Conservation (phyloP, 495 filamentous ascomycete species). For the Penicillium flavigenum region DNA sequence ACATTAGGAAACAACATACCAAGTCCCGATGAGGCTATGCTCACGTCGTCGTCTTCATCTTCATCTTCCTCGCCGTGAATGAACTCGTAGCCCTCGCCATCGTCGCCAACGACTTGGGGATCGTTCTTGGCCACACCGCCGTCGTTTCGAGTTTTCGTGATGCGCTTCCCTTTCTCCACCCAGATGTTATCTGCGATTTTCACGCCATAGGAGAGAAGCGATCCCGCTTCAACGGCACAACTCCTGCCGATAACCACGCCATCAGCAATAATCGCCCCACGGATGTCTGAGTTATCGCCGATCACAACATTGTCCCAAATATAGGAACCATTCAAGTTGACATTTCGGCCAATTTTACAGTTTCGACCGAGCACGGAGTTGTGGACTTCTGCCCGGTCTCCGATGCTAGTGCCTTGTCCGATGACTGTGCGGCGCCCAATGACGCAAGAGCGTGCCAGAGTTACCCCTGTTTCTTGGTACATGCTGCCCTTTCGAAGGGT, state of each 20-base stretch:
- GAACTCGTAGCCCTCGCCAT: constrained; percentile 49
- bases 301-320: constrained; percentile 86
- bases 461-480: constrained; percentile 70
- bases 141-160: constrained; percentile 55
- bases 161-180: constrained; percentile 50
- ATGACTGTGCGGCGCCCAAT: constrained; percentile 67
- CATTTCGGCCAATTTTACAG: constrained; percentile 82
- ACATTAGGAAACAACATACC: constrained; percentile 35
- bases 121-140: constrained; percentile 52
- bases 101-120: constrained; percentile 43
- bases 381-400: constrained; percentile 63
- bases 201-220: constrained; percentile 78
- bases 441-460: constrained; percentile 68
- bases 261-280: constrained; percentile 73
- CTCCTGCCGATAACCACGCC: constrained; percentile 67
- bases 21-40: constrained; percentile 51
- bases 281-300: constrained; percentile 67
- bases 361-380: constrained; percentile 77
- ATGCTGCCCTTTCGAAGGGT: constrained; percentile 60
- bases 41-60: constrained; percentile 44
- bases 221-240: constrained; percentile 65
- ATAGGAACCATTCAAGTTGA: constrained; percentile 74
- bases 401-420: constrained; percentile 73
- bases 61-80: constrained; percentile 48
- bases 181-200: constrained; percentile 61